Conservation (phyloP, 768 basidiomycete genomes). For the Tylopilus rubrobrunneus region DNA sequence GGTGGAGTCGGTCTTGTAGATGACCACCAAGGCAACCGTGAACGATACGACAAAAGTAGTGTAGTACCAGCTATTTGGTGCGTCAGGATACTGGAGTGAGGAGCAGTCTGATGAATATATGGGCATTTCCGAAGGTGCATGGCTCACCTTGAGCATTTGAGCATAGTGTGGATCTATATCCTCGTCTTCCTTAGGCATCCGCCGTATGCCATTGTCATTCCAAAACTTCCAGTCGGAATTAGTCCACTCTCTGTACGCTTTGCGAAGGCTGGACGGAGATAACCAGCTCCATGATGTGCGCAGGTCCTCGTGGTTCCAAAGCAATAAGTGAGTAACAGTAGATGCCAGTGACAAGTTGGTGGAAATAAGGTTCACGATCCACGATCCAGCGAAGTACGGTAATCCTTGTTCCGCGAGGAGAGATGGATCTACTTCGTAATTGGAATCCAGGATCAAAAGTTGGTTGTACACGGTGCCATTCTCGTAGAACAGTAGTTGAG, state of each 20-base stretch:
- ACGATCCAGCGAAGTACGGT: slow-evolving; percentile 29
- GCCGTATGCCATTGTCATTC: slow-evolving; percentile 13
- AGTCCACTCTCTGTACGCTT: slow-evolving; percentile 21
- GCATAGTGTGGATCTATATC: slow-evolving; percentile 51
- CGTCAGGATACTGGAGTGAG: slow-evolving; percentile 31
- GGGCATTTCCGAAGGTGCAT: slow-evolving; percentile 12
- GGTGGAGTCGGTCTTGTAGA: slow-evolving; percentile 50
- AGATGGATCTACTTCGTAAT: slow-evolving; percentile 37
- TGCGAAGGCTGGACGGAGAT: slow-evolving; percentile 27
- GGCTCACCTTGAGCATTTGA: slow-evolving; percentile 44
- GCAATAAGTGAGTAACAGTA: slow-evolving; percentile 46
- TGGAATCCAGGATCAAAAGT: background rate
- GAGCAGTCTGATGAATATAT: background rate
- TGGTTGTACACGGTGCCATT: background rate
- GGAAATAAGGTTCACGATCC: slow-evolving; percentile 19
- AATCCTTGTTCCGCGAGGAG: slow-evolving; percentile 42
- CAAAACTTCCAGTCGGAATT: slow-evolving; percentile 41
- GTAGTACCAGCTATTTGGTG: slow-evolving; percentile 33
- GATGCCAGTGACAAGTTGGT: slow-evolving; percentile 37
- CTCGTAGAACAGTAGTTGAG: slow-evolving; percentile 1
- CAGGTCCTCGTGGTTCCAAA: slow-evolving; percentile 55
- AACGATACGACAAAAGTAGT: slow-evolving; percentile 29
- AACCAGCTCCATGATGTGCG: slow-evolving; percentile 45
- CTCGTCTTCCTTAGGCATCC: slow-evolving; percentile 32
- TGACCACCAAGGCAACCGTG: slow-evolving; percentile 49